A percentile compares a stretch with the other conserved stretches of the same genome.
Evolutionary conservation across 75 land plant species (phyloP).

Genomic region (Ceratopteris richardii): DNA sequence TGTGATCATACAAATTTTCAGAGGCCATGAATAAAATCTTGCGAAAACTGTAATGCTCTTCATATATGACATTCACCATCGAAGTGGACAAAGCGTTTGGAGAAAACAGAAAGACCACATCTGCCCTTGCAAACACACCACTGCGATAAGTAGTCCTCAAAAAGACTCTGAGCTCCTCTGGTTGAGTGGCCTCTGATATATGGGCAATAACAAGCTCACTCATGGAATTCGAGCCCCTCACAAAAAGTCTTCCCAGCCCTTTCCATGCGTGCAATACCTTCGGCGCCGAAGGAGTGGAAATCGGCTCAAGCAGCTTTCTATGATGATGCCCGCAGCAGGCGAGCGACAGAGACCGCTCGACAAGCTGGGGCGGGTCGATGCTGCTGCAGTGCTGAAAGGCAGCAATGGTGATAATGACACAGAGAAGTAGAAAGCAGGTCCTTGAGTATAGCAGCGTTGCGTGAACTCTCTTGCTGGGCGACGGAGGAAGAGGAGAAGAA

Average conservation of each 20-base stretch:
- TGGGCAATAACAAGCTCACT: constrained; percentile 54
- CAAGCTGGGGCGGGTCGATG: too few species aligned
- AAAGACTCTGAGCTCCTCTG: constrained; percentile 32
- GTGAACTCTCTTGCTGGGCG: too few species aligned
- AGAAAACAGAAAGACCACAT: constrained; percentile 41
- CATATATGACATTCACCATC: constrained; percentile 16
- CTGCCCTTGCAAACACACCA: constrained; percentile 40
- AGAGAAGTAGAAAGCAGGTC: background rate
- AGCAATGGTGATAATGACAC: background rate
- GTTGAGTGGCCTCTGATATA: constrained; percentile 15
- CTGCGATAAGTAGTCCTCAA: constrained; percentile 41
- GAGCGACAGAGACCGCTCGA: too few species aligned
- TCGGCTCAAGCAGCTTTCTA: too few species aligned
- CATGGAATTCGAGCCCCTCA: constrained; percentile 51
- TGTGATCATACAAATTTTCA: too few species aligned
- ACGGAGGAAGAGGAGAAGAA: background rate
- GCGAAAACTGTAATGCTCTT: constrained; percentile 41
- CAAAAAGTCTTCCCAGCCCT: constrained; percentile 52
- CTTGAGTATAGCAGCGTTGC: background rate
- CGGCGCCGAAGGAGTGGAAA: background rate
- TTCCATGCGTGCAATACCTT: constrained; percentile 31
- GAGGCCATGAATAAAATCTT: constrained; percentile 15
- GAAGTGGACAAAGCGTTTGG: constrained; percentile 1
- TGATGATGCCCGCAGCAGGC: too few species aligned
- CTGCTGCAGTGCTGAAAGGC: background rate